phyloP scores from a whole-genome alignment of 2,329 filamentous ascomycete genomes.

The Fusarium sp. region DNA sequence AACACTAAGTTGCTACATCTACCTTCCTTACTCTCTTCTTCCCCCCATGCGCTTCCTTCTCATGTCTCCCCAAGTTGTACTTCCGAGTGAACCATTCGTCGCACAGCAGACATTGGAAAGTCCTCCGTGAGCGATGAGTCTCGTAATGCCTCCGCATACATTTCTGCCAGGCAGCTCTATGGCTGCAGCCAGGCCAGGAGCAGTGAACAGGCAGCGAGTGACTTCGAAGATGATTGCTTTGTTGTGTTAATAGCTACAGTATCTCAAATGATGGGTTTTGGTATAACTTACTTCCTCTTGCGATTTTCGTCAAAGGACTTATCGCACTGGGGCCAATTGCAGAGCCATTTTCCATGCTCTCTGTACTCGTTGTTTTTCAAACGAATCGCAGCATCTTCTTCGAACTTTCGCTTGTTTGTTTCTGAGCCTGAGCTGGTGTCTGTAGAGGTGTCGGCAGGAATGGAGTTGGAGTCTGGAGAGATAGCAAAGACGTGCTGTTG shows the following conservation, averaged over 20 bases:
- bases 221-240: slow-evolving; percentile 42
- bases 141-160: slow-evolving; percentile 36
- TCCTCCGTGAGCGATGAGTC: slow-evolving; percentile 24
- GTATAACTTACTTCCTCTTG: slow-evolving; percentile 31
- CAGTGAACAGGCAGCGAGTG: slow-evolving; percentile 41
- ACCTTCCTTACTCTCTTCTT: slow-evolving; percentile 14
- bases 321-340: slow-evolving; percentile 20
- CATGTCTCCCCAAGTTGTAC: slow-evolving; percentile 28
- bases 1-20: neutral
- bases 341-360: slow-evolving; percentile 31
- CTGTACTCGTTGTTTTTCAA: slow-evolving; percentile 34
- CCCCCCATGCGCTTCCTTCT: slow-evolving; percentile 22
- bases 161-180: slow-evolving; percentile 20
- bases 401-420: slow-evolving; percentile 14
- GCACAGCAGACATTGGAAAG: slow-evolving; percentile 15
- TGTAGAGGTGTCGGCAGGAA: neutral
- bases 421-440: slow-evolving; percentile 14
- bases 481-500: neutral
- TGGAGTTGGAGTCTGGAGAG: neutral
- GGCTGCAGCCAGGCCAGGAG: slow-evolving; percentile 13
- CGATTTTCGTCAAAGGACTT: slow-evolving; percentile 15
- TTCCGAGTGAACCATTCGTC: slow-evolving; percentile 15
- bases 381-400: slow-evolving; percentile 23
- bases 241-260: neutral
- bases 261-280: too few relatives aligned